Evolutionary conservation across 257 asterid genomes (phyloP), one percentile per base, ranked within the genome.

Genomic region (Ilex asprella): DNA sequence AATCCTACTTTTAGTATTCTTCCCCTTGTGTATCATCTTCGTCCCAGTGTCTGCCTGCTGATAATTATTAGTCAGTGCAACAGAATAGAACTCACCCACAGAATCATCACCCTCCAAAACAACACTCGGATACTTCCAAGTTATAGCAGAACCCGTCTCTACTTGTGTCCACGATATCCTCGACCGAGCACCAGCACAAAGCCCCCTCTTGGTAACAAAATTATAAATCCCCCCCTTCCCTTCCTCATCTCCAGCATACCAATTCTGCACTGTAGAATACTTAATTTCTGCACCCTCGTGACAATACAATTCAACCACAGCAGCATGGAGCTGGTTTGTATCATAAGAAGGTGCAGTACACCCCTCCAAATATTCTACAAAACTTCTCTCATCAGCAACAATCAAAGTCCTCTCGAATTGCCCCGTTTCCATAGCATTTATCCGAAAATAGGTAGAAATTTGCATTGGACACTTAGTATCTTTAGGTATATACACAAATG

Each of bases 11-110:
- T 1, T 21, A 21, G 27, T 89, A 66, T 89, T 87, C 82, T 89
- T 93, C 54, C 99, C 99, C 74, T 87, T 89, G 71, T 93, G 99
- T 70, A 93, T 81, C 97, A 93, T 93, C 82, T 93, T 93, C 0
- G 99, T 93, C 64, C 99, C 99, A 0, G 99, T 89, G 49, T 93
- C 99, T 10, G 99, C 99, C 78, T 93, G 99, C 84, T 93, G 99
- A 67, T 62, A 76, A 62, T 93, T 87, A 77, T 93, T 93, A 2
- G 97, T 93, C 79, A 93, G 69, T 0, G 99, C 99, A 63, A 93
- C 99, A 1, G 97, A 93, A 68, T 93, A 93, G 63, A 93, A 93
- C 54, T 93, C 99, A 11, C 99, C 99, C 51, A 93, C 89, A 0
- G 99, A 93, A 29, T 82, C 88, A 60, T 93, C 99, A 11, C 99